Base-by-base conservation (phyloP, 345 rosid species). In the Lepidium africanum region DNA sequence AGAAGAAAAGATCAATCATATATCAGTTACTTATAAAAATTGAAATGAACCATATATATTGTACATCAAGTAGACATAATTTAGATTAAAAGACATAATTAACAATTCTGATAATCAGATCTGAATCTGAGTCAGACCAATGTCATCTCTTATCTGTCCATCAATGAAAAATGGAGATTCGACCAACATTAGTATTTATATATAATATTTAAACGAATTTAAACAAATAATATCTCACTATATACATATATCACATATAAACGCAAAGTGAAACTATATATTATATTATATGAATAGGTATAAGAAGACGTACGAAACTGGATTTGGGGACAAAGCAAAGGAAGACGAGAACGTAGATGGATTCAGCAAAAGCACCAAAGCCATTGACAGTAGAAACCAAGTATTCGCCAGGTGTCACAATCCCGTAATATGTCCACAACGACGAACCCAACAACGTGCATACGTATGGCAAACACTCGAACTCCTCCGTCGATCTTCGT, bases 341-440 rank as follows among this genome's bases (percentile, higher is more conserved):
- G 67, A 86, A 91, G 5, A 86, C 52, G 41, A 73, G 45, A 11
- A 86, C 58, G 51, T 79, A 91, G 38, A 77, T 58, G 37, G 77
- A 63, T 75, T 91, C 91, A 13, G 75, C 89, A 1, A 91, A 4
- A 63, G 54, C 70, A n/a, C 96, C 97, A 60, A 91, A 88, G 10
- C 91, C 83, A 73, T 85, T 86, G 21, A 91, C 84, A 8, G 97
- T 88, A 55, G 89, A 77, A 5, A 91, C 86, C 62, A 91, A 82
- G 55, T 71, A 83, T n/a, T 59, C 84, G 25, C 90, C 92, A 15
- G 96, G 86, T 57, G 81, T 86, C 35, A 76, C 84, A 38, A 81
- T 71, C 4, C 97, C 96, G 60, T 91, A 91, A 70, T 86, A 91
- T 30, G 91, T 85, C 97, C 97, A 91, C n/a, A 91, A 54, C 2